These are phyloP conservation scores for Neostapfia colusana DNA, from an alignment of 176 grass and related monocot species.

Conservation along the genomic window DNA sequence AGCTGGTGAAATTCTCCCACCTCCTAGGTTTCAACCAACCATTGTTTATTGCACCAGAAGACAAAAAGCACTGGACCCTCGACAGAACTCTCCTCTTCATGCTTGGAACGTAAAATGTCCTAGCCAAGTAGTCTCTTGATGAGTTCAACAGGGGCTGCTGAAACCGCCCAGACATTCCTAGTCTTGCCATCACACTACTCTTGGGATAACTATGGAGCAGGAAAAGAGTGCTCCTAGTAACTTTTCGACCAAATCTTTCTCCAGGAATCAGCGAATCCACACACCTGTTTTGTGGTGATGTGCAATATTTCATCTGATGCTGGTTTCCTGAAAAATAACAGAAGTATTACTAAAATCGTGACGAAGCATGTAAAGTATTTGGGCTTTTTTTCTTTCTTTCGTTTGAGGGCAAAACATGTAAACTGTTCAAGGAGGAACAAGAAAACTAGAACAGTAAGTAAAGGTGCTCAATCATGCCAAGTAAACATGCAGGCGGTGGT, in stretches of 20 bases:
- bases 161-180: slow-evolving; percentile 15
- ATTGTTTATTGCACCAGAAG: slow-evolving; percentile 44
- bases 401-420: neutral
- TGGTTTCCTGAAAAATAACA: slow-evolving; percentile 48
- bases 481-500: neutral
- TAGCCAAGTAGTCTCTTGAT: slow-evolving; percentile 12
- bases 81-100: slow-evolving; percentile 37
- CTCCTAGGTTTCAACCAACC: slow-evolving; percentile 59
- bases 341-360: neutral
- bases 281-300: slow-evolving; percentile 39
- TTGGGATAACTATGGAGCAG: slow-evolving; percentile 33
- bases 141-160: slow-evolving; percentile 11
- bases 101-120: slow-evolving; percentile 25
- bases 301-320: slow-evolving; percentile 44
- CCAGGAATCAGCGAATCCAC: slow-evolving; percentile 11
- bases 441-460: neutral
- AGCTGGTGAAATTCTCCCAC: slow-evolving; percentile 33
- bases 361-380: neutral
- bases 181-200: neutral
- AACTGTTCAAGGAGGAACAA: neutral
- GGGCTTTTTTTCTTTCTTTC: no score
- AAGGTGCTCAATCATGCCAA: neutral
- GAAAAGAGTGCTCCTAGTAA: slow-evolving; percentile 42
- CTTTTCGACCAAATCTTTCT: slow-evolving; percentile 35
- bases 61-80: slow-evolving; percentile 53